These are phyloP conservation scores for Cinnamomum micranthum DNA, from an alignment of 164 flowering plant species.

Conservation along the genomic window DNA sequence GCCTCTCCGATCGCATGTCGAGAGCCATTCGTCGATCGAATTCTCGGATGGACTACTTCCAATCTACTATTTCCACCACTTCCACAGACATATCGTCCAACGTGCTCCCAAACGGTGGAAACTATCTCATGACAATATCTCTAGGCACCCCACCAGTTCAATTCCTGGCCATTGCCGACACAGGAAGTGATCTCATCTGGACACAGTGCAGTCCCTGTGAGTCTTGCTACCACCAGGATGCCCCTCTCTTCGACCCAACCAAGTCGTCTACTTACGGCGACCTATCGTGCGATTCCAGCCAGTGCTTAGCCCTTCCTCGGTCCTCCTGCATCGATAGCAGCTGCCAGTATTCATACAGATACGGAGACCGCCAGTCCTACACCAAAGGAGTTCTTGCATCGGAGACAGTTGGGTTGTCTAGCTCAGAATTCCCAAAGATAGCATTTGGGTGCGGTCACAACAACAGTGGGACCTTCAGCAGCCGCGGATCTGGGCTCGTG, in stretches of 20 bases:
- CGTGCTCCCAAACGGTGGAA: conserved; percentile 38
- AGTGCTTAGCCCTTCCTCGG: conserved; percentile 17
- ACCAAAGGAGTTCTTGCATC: conserved; percentile 31
- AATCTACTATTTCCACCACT: not conserved
- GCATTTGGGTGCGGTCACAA: conserved; percentile 48
- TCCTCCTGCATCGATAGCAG: not conserved
- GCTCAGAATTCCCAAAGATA: conserved; percentile 8
- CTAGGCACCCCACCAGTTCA: conserved; percentile 66
- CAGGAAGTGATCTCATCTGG: conserved; percentile 92
- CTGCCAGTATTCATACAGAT: conserved; percentile 24
- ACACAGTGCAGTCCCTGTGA: conserved; percentile 77
- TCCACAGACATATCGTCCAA: not conserved
- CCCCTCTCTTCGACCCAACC: conserved; percentile 49
- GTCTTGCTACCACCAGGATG: conserved; percentile 48
- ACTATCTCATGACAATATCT: conserved; percentile 49
- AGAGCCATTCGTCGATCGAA: not conserved
- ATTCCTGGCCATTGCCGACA: conserved; percentile 59
- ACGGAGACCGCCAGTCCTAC: conserved; percentile 41
- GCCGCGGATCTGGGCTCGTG: conserved; percentile 32
- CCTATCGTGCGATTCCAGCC: conserved; percentile 25
- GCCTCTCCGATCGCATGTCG: not conserved
- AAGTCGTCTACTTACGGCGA: conserved; percentile 31
- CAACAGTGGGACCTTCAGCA: conserved; percentile 32
- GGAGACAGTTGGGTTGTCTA: conserved; percentile 33
- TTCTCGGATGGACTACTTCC: not conserved